Conservation (phyloP, 192 early-diverging fungal species). For the Backusella circina region DNA sequence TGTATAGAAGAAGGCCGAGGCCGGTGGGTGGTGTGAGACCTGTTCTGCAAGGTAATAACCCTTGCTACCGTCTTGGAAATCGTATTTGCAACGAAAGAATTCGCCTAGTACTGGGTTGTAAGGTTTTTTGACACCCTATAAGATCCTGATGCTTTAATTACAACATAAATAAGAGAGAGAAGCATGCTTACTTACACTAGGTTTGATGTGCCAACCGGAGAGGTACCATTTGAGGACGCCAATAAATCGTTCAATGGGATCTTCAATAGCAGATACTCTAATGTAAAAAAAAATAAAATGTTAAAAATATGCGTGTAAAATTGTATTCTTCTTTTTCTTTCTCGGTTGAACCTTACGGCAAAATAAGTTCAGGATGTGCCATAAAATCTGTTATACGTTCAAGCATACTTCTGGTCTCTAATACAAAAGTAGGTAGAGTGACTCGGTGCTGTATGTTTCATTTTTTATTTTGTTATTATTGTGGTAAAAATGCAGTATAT, state of each 20-base stretch:
- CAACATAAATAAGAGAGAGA: background rate
- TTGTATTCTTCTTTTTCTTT: background rate
- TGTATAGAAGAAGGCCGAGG: constrained; percentile 79
- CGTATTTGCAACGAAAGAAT: constrained; percentile 79
- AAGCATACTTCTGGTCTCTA: constrained; percentile 93
- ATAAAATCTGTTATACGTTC: constrained; percentile 99
- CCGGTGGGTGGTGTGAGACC: constrained; percentile 91
- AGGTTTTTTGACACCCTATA: constrained; percentile 86
- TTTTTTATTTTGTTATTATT: background rate
- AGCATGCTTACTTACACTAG: constrained; percentile 55
- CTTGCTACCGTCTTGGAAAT: constrained; percentile 62
- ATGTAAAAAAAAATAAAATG: background rate
- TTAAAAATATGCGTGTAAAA: too few species aligned
- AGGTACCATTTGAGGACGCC: constrained; percentile 84
- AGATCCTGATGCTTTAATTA: background rate
- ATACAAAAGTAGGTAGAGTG: constrained; percentile 93
- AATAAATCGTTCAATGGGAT: constrained; percentile 78
- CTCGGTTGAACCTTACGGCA: constrained; percentile 50
- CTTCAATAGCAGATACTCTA: constrained; percentile 46
- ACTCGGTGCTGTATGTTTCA: constrained; percentile 77
- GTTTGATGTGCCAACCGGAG: constrained; percentile 91
- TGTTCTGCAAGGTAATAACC: constrained; percentile 87
- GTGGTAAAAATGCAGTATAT: background rate
- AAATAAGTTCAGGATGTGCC: constrained; percentile 80
- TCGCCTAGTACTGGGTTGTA: constrained; percentile 95